A percentile compares a stretch with the other conserved stretches of the same genome.
Evolutionary conservation across 805 yeast genomes (phyloP).

Genomic region (Lachancea thermotolerans): DNA sequence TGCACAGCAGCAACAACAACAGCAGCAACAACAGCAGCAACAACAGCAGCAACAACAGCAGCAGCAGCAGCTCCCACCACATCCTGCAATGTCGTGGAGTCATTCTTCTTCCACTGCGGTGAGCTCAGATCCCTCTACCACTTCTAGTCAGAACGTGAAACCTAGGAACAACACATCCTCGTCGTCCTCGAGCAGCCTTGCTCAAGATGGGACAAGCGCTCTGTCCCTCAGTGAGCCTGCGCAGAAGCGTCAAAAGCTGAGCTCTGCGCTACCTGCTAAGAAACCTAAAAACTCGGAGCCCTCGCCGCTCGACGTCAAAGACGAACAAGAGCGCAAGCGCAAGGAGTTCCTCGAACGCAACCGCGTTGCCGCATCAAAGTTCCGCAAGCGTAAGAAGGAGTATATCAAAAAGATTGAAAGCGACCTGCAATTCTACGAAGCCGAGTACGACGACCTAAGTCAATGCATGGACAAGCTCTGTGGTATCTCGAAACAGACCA

Average conservation of each 20-base stretch:
- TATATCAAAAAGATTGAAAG: slow-evolving; percentile 76
- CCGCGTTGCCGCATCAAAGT: slow-evolving; percentile 90
- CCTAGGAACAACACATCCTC: no score
- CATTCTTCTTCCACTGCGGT: background rate
- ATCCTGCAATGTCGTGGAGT: background rate
- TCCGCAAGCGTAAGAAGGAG: slow-evolving; percentile 91
- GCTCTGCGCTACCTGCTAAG: background rate
- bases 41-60: slow-evolving; percentile 4
- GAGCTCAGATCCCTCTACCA: slow-evolving; percentile 1
- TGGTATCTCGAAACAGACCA: slow-evolving; percentile 13
- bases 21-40: background rate
- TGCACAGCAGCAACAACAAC: slow-evolving; percentile 7
- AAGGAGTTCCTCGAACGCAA: slow-evolving; percentile 79
- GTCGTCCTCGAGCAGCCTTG: no score
- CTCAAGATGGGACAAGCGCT: no score
- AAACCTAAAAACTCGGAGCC: background rate
- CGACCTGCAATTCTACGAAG: slow-evolving; percentile 62
- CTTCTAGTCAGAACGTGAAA: background rate
- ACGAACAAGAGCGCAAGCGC: slow-evolving; percentile 62
- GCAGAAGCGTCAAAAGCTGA: background rate
- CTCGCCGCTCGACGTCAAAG: slow-evolving; percentile 19
- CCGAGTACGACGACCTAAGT: slow-evolving; percentile 62
- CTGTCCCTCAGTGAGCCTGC: background rate
- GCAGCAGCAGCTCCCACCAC: background rate
- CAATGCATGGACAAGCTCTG: slow-evolving; percentile 15